Evolutionary conservation across 345 rosid species (phyloP).

Genomic region (Populus tremula): DNA sequence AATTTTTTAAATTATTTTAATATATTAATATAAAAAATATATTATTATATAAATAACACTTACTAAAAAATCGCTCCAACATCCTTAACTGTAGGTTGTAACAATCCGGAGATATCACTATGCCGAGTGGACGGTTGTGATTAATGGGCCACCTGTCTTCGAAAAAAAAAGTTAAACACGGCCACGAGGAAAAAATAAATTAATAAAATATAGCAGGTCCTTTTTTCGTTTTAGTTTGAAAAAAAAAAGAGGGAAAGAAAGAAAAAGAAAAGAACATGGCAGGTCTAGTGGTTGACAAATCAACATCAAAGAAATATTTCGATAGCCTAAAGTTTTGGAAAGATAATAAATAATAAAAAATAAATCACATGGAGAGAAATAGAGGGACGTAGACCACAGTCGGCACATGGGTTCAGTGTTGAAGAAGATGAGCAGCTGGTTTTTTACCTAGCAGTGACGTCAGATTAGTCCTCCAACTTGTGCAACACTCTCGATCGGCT

Average conservation of each 20-base stretch:
- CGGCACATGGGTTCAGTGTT: slow-evolving; percentile 6
- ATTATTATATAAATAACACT: too few species aligned
- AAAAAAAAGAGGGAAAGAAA: too few species aligned
- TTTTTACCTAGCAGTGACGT: background rate
- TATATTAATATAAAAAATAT: too few species aligned
- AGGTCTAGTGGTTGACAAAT: slow-evolving; percentile 22
- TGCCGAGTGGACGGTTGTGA: slow-evolving; percentile 3
- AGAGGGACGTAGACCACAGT: slow-evolving; percentile 2
- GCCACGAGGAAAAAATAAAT: slow-evolving; percentile 3
- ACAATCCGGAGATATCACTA: slow-evolving; percentile 4
- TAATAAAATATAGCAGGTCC: background rate
- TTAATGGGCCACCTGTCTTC: slow-evolving; percentile 10
- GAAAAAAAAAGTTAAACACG: slow-evolving; percentile 7
- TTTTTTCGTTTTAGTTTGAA: too few species aligned
- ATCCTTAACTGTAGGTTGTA: background rate
- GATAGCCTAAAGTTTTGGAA: background rate
- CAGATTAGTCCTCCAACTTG: too few species aligned
- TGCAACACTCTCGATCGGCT: too few species aligned
- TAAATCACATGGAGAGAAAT: background rate
- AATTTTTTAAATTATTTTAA: too few species aligned
- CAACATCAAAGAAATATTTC: slow-evolving; percentile 11
- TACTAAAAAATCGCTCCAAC: accelerated
- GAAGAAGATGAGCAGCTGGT: background rate
- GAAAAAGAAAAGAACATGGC: background rate
- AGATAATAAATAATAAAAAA: background rate